A percentile compares a stretch with the other conserved stretches of the same genome.
Conservation (phyloP, 768 basidiomycete genomes). For the Mycena chlorophos region DNA sequence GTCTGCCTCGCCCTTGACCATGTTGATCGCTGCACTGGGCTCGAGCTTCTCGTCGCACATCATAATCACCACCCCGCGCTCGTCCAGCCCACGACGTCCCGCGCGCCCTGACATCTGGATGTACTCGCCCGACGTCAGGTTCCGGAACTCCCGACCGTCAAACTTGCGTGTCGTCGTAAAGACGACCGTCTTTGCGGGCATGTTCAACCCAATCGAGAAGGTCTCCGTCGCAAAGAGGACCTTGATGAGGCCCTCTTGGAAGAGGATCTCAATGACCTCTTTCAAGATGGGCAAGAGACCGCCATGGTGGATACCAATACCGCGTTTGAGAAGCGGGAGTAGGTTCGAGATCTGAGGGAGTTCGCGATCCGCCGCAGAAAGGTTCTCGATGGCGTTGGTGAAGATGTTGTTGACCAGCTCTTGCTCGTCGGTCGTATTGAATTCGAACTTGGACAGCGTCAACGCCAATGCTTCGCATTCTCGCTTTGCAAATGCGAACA, state of each 20-base stretch:
- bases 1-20: conserved; percentile 99
- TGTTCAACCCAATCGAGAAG: conserved; percentile 96
- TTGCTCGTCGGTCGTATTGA: conserved; percentile 91
- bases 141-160: conserved; percentile 92
- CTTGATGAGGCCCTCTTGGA: conserved; percentile 97
- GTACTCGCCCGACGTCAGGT: conserved; percentile 93
- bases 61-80: conserved; percentile 99
- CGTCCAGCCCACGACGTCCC: conserved; percentile 94
- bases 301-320: conserved; percentile 97
- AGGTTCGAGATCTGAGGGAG: conserved; percentile 93
- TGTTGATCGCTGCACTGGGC: conserved; percentile 84
- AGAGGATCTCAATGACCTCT: conserved; percentile 98
- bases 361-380: conserved; percentile 82
- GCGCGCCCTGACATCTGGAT: conserved; percentile 99
- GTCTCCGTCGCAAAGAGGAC: conserved; percentile 98
- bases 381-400: conserved; percentile 89
- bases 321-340: conserved; percentile 88
- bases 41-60: conserved; percentile 99
- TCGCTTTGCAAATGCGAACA: conserved; percentile 97
- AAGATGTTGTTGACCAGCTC: conserved; percentile 86
- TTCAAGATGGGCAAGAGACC: conserved; percentile 96
- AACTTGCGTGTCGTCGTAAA: conserved; percentile 96
- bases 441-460: conserved; percentile 91
- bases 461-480: conserved; percentile 95
- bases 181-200: conserved; percentile 99